Evolutionary conservation across 139 green algal genomes (phyloP), one percentile per base, ranked within the genome.

Genomic region (Chlamydomonas applanata): DNA sequence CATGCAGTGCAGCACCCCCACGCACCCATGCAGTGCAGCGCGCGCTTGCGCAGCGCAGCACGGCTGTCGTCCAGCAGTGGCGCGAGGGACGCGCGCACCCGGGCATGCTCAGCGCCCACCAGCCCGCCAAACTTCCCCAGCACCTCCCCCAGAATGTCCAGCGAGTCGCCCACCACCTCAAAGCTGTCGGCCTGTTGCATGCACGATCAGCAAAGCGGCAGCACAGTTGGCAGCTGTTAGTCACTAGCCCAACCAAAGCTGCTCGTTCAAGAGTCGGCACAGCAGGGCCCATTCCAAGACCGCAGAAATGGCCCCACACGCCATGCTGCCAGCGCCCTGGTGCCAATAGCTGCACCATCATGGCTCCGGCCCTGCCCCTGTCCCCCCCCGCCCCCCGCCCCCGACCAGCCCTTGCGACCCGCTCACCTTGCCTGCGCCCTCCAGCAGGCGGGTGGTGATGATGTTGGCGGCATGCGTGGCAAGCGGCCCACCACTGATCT

Each of bases 81-180:
- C 65, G 97, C 76, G 49, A 97, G 80, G 14, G 66, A 70, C 22
- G 76, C 75, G 24, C 80, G 80, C 7, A 97, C 74, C 19, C 69
- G 67, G 3, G 56, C 63, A 19, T 83, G 83, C 62, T 89, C 77
- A 2, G 62, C 57, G 11, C 36, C 69, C 63, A 96, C 71, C 24
- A 91, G 49, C 25, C 49, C 61, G 3, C 93, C 93, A 80, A 93
- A 93, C 29, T 80, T 82, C 5, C 49, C 44, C 9, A 93, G 35
- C 24, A 95, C 64, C 14, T 93, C 90, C n/a, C 72, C 69, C 67
- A 93, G 82, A 65, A 97, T 86, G 73, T 97, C 93, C 68, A 97
- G 72, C 73, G 86, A 85, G 34, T 90, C 81, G 35, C 52, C 66
- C n/a, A 81, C 40, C 5, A 87, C 69, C 24, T 85, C 80, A 45